These are phyloP conservation scores for Phytophthora idaei DNA, from an alignment of 352 stramenopile genomes.

Conservation along the genomic window DNA sequence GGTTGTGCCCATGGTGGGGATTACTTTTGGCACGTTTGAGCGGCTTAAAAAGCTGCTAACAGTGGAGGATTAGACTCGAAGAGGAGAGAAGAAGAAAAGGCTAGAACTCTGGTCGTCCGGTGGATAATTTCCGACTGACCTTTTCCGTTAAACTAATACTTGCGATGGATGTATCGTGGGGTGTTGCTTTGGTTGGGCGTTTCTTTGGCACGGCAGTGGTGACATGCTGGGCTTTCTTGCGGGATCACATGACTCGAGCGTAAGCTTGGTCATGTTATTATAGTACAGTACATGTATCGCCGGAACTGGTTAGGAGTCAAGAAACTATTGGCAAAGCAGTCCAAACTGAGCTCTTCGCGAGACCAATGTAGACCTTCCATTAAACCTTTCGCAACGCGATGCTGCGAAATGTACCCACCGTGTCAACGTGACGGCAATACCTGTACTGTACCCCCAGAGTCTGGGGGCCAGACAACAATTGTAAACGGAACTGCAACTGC, in stretches of 20 bases:
- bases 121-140: conserved; percentile 21
- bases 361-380: neutral
- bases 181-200: neutral
- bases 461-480: neutral
- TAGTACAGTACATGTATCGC: too few species aligned
- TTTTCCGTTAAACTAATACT: conserved; percentile 38
- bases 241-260: too few species aligned
- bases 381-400: conserved; percentile 15
- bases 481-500: conserved; percentile 6
- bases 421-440: conserved; percentile 28
- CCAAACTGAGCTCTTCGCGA: too few species aligned
- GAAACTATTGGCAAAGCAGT: too few species aligned
- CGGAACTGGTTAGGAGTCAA: too few species aligned
- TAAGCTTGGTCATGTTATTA: too few species aligned
- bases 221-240: too few species aligned
- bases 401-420: conserved; percentile 34
- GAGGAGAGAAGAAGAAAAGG: conserved; percentile 17
- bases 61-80: conserved; percentile 60
- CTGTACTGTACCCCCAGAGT: neutral
- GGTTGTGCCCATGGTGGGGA: conserved; percentile 97
- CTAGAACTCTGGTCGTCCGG: conserved; percentile 35
- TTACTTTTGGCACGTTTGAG: conserved; percentile 97
- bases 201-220: neutral
- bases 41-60: conserved; percentile 91
- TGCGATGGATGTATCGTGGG: conserved; percentile 13